These are phyloP conservation scores for Ceratocystis papillata DNA, from an alignment of 2,329 filamentous ascomycete species.

Conservation along the genomic window DNA sequence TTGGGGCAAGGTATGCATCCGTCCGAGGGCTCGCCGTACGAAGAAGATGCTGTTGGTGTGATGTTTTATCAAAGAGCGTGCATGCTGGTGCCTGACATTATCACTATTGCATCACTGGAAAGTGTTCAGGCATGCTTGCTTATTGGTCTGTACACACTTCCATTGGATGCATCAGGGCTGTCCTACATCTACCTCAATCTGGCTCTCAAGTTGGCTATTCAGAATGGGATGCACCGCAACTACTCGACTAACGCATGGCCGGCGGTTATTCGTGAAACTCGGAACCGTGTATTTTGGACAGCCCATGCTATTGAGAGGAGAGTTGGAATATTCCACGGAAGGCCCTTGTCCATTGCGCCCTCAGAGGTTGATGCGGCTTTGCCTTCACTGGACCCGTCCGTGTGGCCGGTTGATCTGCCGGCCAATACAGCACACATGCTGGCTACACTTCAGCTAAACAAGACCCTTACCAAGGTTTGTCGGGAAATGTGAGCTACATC, in stretches of 20 bases:
- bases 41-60: constrained; percentile 44
- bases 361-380: constrained; percentile 45
- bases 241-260: constrained; percentile 40
- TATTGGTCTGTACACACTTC: constrained; percentile 45
- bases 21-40: constrained; percentile 29
- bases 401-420: constrained; percentile 34
- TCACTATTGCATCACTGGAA: constrained; percentile 45
- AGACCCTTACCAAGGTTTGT: constrained; percentile 32
- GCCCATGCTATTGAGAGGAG: constrained; percentile 47
- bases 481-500: constrained; percentile 33
- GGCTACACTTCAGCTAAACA: constrained; percentile 34
- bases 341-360: constrained; percentile 43
- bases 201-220: constrained; percentile 46
- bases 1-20: constrained; percentile 26
- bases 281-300: constrained; percentile 49
- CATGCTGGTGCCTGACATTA: constrained; percentile 45
- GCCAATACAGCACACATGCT: constrained; percentile 40
- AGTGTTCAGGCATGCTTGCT: constrained; percentile 49
- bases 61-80: constrained; percentile 48
- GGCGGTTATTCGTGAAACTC: constrained; percentile 39
- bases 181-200: constrained; percentile 48
- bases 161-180: constrained; percentile 45
- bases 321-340: constrained; percentile 46
- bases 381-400: constrained; percentile 38
- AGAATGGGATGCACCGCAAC: constrained; percentile 49